Evolutionary conservation across 495 filamentous ascomycete genomes (phyloP).

Genomic region (Cetradonia linearis): DNA sequence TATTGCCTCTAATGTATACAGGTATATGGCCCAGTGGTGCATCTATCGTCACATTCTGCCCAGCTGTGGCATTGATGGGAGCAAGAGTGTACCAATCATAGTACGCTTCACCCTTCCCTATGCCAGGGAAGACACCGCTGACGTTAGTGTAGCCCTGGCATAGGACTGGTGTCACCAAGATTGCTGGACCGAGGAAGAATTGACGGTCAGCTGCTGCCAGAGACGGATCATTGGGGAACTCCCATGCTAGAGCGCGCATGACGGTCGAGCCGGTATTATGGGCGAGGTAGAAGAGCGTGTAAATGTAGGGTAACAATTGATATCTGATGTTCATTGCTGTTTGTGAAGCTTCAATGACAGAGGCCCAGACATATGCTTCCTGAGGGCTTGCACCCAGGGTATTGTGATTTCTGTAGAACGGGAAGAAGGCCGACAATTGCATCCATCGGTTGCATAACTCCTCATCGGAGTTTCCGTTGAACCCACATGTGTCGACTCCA

Average conservation of each 20-base stretch:
- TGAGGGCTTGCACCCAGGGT: constrained; percentile 50
- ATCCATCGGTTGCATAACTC: constrained; percentile 83
- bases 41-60: constrained; percentile 59
- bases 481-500: constrained; percentile 74
- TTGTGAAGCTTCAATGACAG: constrained; percentile 55
- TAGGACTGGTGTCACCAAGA: constrained; percentile 67
- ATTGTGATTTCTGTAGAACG: constrained; percentile 85
- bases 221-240: constrained; percentile 67
- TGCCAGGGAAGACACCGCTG: constrained; percentile 69
- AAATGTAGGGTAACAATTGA: constrained; percentile 65
- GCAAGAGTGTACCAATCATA: constrained; percentile 74
- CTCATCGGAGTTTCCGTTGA: constrained; percentile 56
- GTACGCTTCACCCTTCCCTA: constrained; percentile 53
- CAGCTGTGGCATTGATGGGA: constrained; percentile 41
- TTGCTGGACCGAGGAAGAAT: constrained; percentile 62
- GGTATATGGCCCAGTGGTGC: constrained; percentile 74
- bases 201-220: constrained; percentile 60
- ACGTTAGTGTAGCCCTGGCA: constrained; percentile 54
- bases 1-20: constrained; percentile 62
- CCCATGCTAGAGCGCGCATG: constrained; percentile 75
- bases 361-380: constrained; percentile 67
- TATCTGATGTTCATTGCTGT: constrained; percentile 68
- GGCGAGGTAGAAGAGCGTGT: constrained; percentile 66
- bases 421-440: constrained; percentile 77
- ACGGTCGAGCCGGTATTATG: constrained; percentile 61